Evolutionary conservation across 148 eudicot genomes (phyloP).

Genomic region (Euryodendron excelsum): DNA sequence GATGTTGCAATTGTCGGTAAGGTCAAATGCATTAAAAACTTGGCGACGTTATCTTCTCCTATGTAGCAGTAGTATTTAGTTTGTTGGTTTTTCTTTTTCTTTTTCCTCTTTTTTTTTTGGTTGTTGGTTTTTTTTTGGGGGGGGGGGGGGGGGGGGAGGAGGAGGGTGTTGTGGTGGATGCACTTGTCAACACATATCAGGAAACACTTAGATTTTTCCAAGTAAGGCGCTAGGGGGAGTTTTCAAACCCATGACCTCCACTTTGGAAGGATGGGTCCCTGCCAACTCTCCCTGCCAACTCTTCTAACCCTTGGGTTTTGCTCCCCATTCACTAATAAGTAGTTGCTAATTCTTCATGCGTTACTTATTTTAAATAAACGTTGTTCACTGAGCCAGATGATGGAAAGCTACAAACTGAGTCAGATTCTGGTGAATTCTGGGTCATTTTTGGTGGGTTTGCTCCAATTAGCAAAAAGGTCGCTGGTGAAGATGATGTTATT

Average conservation of each 20-base stretch:
- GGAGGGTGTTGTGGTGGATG: too few species aligned
- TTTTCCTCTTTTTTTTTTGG: neutral
- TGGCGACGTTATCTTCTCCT: neutral
- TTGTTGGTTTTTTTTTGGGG: neutral
- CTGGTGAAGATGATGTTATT: slow-evolving; percentile 78
- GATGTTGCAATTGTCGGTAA: slow-evolving; percentile 97
- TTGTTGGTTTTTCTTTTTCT: neutral
- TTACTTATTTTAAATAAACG: neutral
- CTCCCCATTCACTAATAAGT: neutral
- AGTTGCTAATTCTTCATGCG: neutral
- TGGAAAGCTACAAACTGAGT: slow-evolving; percentile 92
- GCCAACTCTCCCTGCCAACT: slow-evolving; percentile 3
- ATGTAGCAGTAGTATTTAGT: neutral
- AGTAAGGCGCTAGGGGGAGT: neutral
- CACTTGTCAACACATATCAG: neutral
- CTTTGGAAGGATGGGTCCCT: neutral
- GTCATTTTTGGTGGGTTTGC: slow-evolving; percentile 99
- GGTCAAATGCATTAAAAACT: slow-evolving; percentile 22
- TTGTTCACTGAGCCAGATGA: slow-evolving; percentile 54
- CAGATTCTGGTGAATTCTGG: slow-evolving; percentile 98
- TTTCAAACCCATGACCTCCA: neutral
- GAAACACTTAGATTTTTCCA: neutral
- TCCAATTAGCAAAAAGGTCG: slow-evolving; percentile 87
- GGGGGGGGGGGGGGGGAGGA: neutral
- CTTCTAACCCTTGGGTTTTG: neutral